Base-by-base conservation (phyloP, 2,329 filamentous ascomycete genomes). In the Phialocephala subalpina region DNA sequence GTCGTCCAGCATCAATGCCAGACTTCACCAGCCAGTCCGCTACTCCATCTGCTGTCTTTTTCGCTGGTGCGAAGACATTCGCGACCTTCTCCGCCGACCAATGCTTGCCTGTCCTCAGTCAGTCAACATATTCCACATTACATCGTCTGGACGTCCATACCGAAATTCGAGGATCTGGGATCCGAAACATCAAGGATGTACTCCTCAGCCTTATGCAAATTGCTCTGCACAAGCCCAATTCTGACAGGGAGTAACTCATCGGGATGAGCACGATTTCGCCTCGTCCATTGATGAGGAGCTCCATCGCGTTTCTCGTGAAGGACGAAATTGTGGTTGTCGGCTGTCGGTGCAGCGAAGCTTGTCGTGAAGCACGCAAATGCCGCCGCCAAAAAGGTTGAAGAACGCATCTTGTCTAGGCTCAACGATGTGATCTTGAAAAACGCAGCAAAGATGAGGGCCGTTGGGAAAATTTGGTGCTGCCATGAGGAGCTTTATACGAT, bases 21-120 rank as follows among this genome's bases (percentile, higher is more conserved):
- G 81, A 80, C 9, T 78, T 75, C 20, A 79, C 74, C 16, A 89
- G 81, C 86, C 86, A 89, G 2, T 78, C 70, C 69, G 80, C 79
- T 35, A 88, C 83, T 2, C 81, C 76, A 8, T 82, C 77, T 2
- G 87, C 80, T 3, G 84, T 77, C 40, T 85, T 80, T 5, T 73
- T 57, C n/a, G 72, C 72, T 2, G 78, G 78, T 0, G 81, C 77
- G 73, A 84, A 84, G 36, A 78, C 79, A 20, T 80, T 76, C n/a
- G 77, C 74, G 2, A 84, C 63, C 27, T 67, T 53, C 29, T 65
- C 76, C 1, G 77, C 72, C 18, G 78, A 70, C 73, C 72, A 75
- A 64, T 78, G 73, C 64, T 77, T 75, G 11, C 76, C 42, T 45
- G n/a, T n/a, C n/a, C n/a, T 2, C 7, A n/a, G 42, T 40, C 18